These are phyloP conservation scores for Loxodes magnus DNA, from an alignment of 73 alveolate species.

Conservation along the genomic window DNA sequence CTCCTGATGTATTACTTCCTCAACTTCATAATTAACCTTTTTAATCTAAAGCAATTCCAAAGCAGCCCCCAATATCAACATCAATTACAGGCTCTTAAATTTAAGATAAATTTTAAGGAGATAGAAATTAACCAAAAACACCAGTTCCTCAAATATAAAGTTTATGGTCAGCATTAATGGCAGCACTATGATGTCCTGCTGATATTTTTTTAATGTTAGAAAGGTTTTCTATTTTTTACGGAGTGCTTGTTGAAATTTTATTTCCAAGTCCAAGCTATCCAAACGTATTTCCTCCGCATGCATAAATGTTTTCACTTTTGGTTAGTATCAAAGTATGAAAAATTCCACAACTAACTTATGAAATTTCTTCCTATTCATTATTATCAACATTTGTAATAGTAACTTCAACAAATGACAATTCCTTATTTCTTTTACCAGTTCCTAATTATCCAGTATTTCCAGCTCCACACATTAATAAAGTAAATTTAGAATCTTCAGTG, in stretches of 20 bases:
- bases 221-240: neutral
- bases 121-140: slow-evolving; percentile 4
- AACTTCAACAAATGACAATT: too few relatives aligned
- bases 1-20: slow-evolving; percentile 2
- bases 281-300: slow-evolving; percentile 6
- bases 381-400: too few relatives aligned
- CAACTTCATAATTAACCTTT: neutral
- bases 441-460: slow-evolving; percentile 8
- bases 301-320: neutral
- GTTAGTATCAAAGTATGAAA: neutral
- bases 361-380: slow-evolving; percentile 2
- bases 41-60: neutral
- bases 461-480: neutral
- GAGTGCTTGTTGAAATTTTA: neutral
- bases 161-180: neutral
- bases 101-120: neutral
- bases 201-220: neutral
- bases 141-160: slow-evolving; percentile 15
- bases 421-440: neutral
- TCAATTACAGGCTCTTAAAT: neutral
- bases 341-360: slow-evolving; percentile 3
- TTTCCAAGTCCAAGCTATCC: slow-evolving; percentile 15
- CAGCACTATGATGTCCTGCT: slow-evolving; percentile 10
- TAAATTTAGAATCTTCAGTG: neutral
- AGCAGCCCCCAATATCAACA: neutral